Percentiles rank a stretch among this genome's conserved stretches.
Conservation (phyloP, 2,329 filamentous ascomycete genomes). For the Scytalidium sp. region DNA sequence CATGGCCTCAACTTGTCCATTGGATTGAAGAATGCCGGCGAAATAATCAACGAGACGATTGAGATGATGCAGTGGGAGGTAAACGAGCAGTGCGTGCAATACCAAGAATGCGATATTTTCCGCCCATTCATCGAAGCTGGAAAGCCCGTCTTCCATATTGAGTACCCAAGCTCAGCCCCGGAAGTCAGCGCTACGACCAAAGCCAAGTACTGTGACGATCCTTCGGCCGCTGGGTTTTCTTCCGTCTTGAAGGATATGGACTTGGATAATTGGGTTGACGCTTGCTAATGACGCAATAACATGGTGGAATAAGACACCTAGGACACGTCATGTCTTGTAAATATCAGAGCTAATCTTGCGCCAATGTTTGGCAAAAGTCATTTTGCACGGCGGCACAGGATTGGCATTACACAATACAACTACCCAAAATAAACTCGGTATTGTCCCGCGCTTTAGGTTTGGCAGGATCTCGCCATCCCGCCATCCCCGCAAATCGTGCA, state of each 20-base stretch:
- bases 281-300: background rate
- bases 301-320: too few species aligned
- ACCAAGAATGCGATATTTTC: constrained; percentile 57
- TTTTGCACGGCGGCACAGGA: too few species aligned
- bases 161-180: constrained; percentile 50
- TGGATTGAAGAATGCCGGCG: constrained; percentile 67
- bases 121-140: constrained; percentile 52
- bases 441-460: too few species aligned
- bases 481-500: too few species aligned
- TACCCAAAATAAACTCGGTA: too few species aligned
- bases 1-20: constrained; percentile 52
- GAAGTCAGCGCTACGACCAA: constrained; percentile 5
- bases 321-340: too few species aligned
- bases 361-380: too few species aligned
- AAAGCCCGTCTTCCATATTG: constrained; percentile 72
- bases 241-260: constrained; percentile 2
- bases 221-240: background rate
- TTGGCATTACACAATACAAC: too few species aligned
- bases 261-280: background rate
- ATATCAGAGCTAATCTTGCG: too few species aligned
- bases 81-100: constrained; percentile 66
- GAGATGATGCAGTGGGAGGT: constrained; percentile 61
- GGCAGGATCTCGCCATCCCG: too few species aligned
- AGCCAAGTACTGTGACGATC: background rate
- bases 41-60: constrained; percentile 49